These are phyloP conservation scores for Dothideomycetes sp. DNA, from an alignment of 2,329 filamentous ascomycete species.

Conservation along the genomic window DNA sequence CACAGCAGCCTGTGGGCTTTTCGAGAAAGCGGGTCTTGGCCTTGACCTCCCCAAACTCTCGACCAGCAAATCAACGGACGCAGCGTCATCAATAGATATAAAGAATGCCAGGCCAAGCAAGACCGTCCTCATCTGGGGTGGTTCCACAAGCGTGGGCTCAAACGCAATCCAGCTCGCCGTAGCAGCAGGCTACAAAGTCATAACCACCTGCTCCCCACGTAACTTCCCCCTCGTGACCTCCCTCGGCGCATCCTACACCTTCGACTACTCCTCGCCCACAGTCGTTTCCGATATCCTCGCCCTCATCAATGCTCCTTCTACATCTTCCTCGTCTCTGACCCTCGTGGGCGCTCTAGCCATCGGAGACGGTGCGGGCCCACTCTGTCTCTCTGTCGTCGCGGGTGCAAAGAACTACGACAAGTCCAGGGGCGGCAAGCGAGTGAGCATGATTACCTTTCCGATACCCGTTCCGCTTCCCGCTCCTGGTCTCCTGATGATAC, in stretches of 20 bases:
- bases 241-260: constrained; percentile 34
- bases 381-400: no score
- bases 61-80: not conserved
- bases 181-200: constrained; percentile 34
- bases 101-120: no score
- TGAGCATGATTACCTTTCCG: no score
- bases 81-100: no score
- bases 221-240: constrained; percentile 34
- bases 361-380: no score
- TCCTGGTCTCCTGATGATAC: no score
- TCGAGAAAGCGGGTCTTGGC: constrained; percentile 8
- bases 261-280: constrained; percentile 33
- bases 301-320: constrained; percentile 4
- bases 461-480: no score
- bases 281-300: constrained; percentile 16
- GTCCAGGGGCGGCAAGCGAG: no score
- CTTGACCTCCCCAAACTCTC: constrained; percentile 8
- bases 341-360: constrained; percentile 11
- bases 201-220: constrained; percentile 30
- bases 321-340: no score
- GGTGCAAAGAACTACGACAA: no score
- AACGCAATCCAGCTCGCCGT: constrained; percentile 36
- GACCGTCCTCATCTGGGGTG: constrained; percentile 38
- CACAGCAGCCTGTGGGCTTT: constrained; percentile 14
- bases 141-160: constrained; percentile 35